Conservation (phyloP, 345 rosid genomes). For the Eutrema japonicum region DNA sequence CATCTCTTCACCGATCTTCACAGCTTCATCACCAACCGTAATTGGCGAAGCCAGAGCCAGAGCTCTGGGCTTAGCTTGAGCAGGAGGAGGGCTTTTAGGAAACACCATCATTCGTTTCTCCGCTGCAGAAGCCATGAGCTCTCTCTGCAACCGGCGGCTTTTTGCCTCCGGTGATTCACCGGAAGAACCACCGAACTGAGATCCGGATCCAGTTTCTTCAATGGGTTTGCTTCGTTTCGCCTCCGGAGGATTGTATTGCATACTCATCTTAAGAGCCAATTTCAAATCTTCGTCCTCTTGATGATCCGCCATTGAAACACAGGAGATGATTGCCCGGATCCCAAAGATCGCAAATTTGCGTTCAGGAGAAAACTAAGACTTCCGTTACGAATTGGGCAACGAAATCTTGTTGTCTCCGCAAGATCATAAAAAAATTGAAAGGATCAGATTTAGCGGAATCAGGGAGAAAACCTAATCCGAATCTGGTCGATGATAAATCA, state of each 20-base stretch:
- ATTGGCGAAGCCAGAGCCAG: conserved; percentile 37
- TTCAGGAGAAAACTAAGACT: not conserved
- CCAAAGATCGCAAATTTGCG: conserved; percentile 17
- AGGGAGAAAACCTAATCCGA: conserved; percentile 8
- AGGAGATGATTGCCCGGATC: conserved; percentile 7
- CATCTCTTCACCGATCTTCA: conserved; percentile 40
- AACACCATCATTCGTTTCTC: conserved; percentile 75
- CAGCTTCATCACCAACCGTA: conserved; percentile 26
- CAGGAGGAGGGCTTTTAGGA: conserved; percentile 38
- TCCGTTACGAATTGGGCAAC: conserved; percentile 23
- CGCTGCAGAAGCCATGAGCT: conserved; percentile 97
- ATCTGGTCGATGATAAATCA: not conserved
- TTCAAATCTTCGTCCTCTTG: conserved; percentile 85
- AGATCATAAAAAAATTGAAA: conserved; percentile 27
- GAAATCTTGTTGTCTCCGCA: not conserved
- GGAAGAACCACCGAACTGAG: conserved; percentile 27
- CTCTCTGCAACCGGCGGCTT: conserved; percentile 70
- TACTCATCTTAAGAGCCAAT: conserved; percentile 91
- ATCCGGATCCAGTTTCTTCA: conserved; percentile 52
- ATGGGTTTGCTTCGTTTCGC: conserved; percentile 93
- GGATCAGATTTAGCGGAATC: conserved; percentile 1
- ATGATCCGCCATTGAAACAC: conserved; percentile 77
- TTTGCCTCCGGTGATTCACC: conserved; percentile 63
- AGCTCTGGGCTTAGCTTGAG: conserved; percentile 39
- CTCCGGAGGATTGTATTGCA: conserved; percentile 91